phyloP scores from a whole-genome alignment of 2,329 filamentous ascomycete genomes.

The Emergomyces orientalis region DNA sequence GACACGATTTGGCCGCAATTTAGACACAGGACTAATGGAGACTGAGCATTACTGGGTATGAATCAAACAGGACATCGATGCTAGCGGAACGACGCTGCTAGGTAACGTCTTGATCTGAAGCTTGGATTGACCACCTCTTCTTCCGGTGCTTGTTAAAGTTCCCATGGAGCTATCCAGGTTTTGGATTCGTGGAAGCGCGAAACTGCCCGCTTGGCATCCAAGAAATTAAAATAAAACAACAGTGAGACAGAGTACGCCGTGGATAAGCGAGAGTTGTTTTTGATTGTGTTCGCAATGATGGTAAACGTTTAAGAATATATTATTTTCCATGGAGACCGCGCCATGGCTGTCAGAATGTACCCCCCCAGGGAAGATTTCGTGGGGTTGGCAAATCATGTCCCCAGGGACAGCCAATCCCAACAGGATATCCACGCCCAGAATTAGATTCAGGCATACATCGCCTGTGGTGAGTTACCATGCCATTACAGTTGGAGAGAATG shows the following conservation, averaged over 20 bases:
- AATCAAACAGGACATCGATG: too few species aligned
- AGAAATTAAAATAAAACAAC: not conserved
- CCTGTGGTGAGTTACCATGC: not conserved
- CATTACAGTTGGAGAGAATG: not conserved
- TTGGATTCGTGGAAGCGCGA: not conserved
- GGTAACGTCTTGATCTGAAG: too few species aligned
- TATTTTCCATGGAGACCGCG: too few species aligned
- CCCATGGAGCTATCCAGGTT: not conserved
- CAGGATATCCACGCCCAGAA: not conserved
- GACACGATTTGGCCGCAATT: too few species aligned
- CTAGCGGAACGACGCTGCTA: too few species aligned
- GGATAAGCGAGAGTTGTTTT: not conserved
- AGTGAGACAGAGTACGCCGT: not conserved
- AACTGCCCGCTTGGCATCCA: not conserved
- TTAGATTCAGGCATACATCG: not conserved
- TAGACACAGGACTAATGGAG: too few species aligned
- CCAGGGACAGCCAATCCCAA: not conserved
- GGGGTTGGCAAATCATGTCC: too few species aligned
- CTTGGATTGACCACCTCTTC: too few species aligned
- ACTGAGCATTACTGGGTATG: too few species aligned
- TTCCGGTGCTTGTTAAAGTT: too few species aligned
- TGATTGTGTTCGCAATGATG: not conserved
- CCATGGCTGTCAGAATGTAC: too few species aligned
- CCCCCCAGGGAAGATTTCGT: not conserved
- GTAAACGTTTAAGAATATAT: too few species aligned